These are phyloP conservation scores for Echinochloa phyllopogon DNA, from an alignment of 176 grass and related monocot species.

Conservation along the genomic window DNA sequence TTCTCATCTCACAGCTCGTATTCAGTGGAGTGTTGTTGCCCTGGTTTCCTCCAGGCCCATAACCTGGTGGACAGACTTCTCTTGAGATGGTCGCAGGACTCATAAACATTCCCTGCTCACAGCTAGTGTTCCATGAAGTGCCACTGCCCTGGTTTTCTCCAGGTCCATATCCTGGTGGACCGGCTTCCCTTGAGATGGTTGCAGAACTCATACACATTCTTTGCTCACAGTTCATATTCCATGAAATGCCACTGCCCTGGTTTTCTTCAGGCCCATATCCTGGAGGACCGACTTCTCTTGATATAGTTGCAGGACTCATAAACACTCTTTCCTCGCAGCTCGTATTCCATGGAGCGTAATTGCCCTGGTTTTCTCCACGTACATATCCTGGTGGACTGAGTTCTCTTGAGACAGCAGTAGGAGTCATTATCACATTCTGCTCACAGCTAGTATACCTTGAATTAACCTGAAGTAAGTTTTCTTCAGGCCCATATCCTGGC, in stretches of 20 bases:
- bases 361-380: background rate
- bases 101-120: background rate
- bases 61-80: constrained; percentile 22
- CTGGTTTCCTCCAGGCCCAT: constrained; percentile 26
- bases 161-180: background rate
- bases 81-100: constrained; percentile 18
- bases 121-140: constrained; percentile 16
- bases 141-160: background rate
- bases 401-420: background rate
- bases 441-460: constrained; percentile 28
- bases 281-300: constrained; percentile 18
- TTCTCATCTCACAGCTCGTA: constrained; percentile 2
- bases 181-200: background rate
- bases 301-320: background rate
- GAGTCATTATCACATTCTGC: constrained; percentile 15
- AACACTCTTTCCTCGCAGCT: background rate
- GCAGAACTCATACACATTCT: background rate
- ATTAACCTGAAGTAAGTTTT: constrained; percentile 32
- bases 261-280: constrained; percentile 2
- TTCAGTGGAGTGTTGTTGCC: constrained; percentile 5
- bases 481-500: constrained; percentile 20
- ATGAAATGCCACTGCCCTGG: background rate
- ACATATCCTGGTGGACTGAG: constrained; percentile 23
- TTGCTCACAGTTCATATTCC: constrained; percentile 9
- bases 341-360: background rate